Conservation (phyloP, 2,329 filamentous ascomycete genomes). For the Alternaria novae-zelandiae region DNA sequence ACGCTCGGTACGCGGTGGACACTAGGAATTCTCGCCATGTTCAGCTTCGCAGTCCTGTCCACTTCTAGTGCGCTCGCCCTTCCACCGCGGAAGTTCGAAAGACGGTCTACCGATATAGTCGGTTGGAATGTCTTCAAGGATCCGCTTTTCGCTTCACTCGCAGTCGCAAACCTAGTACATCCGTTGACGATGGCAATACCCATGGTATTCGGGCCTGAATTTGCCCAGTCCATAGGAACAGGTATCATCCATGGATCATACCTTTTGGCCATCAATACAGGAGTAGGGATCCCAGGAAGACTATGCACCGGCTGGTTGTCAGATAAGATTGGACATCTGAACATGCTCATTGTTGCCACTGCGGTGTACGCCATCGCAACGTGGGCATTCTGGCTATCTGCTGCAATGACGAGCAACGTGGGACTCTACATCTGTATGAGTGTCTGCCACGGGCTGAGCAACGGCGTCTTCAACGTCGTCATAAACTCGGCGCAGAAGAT, state of each 20-base stretch:
- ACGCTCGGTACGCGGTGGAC: conserved; percentile 55
- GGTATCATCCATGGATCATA: conserved; percentile 51
- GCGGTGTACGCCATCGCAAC: conserved; percentile 18
- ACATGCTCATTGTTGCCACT: conserved; percentile 53
- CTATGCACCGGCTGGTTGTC: conserved; percentile 54
- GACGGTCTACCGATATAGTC: conserved; percentile 48
- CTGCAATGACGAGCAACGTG: conserved; percentile 13
- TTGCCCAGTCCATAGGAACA: conserved; percentile 54
- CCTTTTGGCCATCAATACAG: conserved; percentile 55
- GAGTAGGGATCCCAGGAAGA: conserved; percentile 55
- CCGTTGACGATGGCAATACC: conserved; percentile 56
- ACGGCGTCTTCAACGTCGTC: conserved; percentile 24
- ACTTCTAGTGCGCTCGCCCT: conserved; percentile 46
- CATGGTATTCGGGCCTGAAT: conserved; percentile 58
- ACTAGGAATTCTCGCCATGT: conserved; percentile 49
- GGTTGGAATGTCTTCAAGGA: conserved; percentile 47
- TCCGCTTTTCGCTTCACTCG: conserved; percentile 52
- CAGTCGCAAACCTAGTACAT: conserved; percentile 46
- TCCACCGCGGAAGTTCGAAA: conserved; percentile 50
- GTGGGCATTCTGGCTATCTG: conserved; percentile 27
- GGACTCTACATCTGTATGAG: conserved; percentile 27
- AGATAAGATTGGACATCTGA: conserved; percentile 57
- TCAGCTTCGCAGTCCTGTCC: conserved; percentile 49
- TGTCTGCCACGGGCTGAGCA: conserved; percentile 25
- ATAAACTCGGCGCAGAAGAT: conserved; percentile 24